These are phyloP conservation scores for Bassia scoparia DNA, from an alignment of 148 eudicot genomes.

Conservation along the genomic window DNA sequence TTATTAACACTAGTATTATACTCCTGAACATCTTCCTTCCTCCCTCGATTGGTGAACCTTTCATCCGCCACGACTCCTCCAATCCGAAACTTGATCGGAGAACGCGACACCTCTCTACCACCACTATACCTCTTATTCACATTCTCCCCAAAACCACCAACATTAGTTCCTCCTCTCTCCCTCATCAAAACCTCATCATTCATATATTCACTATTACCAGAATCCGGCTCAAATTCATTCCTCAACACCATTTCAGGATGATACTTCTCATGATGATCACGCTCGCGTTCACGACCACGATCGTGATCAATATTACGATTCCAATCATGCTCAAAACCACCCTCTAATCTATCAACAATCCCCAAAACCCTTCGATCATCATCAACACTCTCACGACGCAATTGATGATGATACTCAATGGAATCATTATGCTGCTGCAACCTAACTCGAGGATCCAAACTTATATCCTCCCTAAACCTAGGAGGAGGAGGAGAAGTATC, in stretches of 20 bases:
- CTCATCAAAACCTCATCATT: constrained; percentile 20
- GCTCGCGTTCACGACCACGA: neutral
- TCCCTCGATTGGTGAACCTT: constrained; percentile 27
- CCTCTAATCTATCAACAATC: constrained; percentile 20
- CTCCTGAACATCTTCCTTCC: constrained; percentile 34
- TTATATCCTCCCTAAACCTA: constrained; percentile 25
- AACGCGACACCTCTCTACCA: constrained; percentile 23
- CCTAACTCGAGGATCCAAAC: constrained; percentile 4
- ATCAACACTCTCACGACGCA: constrained; percentile 5
- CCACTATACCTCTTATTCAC: constrained; percentile 26
- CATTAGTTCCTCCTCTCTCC: constrained; percentile 21
- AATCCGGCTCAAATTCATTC: constrained; percentile 20
- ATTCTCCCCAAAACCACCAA: constrained; percentile 22
- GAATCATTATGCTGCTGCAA: constrained; percentile 1
- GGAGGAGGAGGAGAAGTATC: constrained; percentile 12
- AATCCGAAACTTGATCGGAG: constrained; percentile 27
- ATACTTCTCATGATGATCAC: constrained; percentile 7
- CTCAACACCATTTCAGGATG: constrained; percentile 13
- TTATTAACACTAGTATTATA: neutral
- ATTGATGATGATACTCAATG: neutral
- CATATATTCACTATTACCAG: constrained; percentile 19
- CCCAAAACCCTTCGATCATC: constrained; percentile 19
- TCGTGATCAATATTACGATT: constrained; percentile 3
- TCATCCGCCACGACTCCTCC: constrained; percentile 24
- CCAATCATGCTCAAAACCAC: constrained; percentile 7